These are phyloP conservation scores for Bathelium albidoporum DNA, from an alignment of 495 filamentous ascomycete genomes.

Conservation along the genomic window DNA sequence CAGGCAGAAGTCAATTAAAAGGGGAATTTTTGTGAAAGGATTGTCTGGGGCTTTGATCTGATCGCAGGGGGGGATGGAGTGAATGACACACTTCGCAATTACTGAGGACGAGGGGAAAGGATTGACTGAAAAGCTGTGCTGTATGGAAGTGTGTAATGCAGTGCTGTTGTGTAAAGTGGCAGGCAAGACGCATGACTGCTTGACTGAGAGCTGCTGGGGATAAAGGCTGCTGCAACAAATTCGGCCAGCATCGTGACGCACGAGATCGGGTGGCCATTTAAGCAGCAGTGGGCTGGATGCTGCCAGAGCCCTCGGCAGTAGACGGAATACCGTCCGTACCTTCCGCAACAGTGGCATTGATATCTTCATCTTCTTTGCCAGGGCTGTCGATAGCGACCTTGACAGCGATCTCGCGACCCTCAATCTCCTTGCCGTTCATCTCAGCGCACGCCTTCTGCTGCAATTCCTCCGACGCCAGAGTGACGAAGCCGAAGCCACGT, in stretches of 20 bases:
- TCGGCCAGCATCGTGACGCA: neutral
- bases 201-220: neutral
- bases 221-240: neutral
- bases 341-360: constrained; percentile 22
- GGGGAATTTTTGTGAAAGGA: neutral
- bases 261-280: neutral
- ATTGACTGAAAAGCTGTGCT: neutral
- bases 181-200: neutral
- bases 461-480: constrained; percentile 83
- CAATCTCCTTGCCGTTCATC: constrained; percentile 98
- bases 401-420: constrained; percentile 97
- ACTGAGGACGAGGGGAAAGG: neutral
- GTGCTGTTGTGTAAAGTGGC: neutral
- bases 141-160: neutral
- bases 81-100: neutral
- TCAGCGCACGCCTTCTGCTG: constrained; percentile 93
- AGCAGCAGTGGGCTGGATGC: constrained; percentile 32
- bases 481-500: constrained; percentile 97
- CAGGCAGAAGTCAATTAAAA: neutral
- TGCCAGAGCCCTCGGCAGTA: constrained; percentile 29
- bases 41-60: neutral
- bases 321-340: constrained; percentile 16
- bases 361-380: constrained; percentile 88
- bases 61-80: neutral
- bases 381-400: constrained; percentile 99